phyloP scores from a whole-genome alignment of 2,329 filamentous ascomycete genomes.

The Phialophora verrucosa region DNA sequence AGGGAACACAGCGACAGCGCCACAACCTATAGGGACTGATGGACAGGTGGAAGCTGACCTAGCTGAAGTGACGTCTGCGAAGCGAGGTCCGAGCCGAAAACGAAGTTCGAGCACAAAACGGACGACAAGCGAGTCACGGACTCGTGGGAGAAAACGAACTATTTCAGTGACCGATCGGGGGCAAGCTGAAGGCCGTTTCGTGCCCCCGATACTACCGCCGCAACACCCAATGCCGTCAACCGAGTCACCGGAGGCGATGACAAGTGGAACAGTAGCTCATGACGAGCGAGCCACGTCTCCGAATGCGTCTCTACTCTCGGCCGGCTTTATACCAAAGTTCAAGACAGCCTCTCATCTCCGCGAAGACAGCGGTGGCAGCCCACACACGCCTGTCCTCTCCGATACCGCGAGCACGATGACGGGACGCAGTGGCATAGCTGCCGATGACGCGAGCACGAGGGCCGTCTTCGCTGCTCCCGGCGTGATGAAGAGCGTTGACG shows the following conservation, averaged over 20 bases:
- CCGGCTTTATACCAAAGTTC: conserved; percentile 36
- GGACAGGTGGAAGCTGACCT: not conserved
- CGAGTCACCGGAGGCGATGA: conserved; percentile 3
- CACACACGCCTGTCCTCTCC: conserved; percentile 7
- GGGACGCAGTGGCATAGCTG: conserved; percentile 20
- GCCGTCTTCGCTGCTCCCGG: conserved; percentile 38
- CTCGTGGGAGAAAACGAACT: conserved; percentile 30
- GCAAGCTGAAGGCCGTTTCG: conserved; percentile 30
- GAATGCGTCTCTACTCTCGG: conserved; percentile 23
- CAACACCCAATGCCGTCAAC: not conserved
- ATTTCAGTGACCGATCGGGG: conserved; percentile 36
- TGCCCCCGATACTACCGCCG: conserved; percentile 9
- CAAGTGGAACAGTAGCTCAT: not conserved
- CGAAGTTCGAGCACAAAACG: conserved; percentile 26
- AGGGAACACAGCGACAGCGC: not conserved
- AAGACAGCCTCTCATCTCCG: conserved; percentile 35
- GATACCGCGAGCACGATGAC: conserved; percentile 36
- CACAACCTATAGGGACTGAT: not conserved
- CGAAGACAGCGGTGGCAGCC: conserved; percentile 24
- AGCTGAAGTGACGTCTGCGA: not conserved
- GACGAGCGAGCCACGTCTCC: conserved; percentile 15
- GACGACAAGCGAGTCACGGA: conserved; percentile 14
- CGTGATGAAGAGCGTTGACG: conserved; percentile 22
- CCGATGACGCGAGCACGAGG: conserved; percentile 36
- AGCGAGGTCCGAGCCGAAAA: conserved; percentile 11